A percentile compares a stretch with the other conserved stretches of the same genome.
Conservation (phyloP, 2,329 filamentous ascomycete species). For the Phyllosticta paracitricarpa region DNA sequence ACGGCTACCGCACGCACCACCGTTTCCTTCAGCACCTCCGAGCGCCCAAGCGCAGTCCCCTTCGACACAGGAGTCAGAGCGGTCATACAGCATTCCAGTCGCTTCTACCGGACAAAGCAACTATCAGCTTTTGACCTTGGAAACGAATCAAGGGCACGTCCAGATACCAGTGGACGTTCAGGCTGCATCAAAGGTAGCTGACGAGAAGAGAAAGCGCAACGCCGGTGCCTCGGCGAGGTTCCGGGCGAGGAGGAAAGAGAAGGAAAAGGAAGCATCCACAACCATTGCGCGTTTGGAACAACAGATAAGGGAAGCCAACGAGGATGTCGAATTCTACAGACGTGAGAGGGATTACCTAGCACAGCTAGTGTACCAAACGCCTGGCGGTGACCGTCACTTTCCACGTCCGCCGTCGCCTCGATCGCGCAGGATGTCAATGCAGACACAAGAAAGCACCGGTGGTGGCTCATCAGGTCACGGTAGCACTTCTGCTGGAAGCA, state of each 20-base stretch:
- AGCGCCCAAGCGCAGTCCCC: slow-evolving; percentile 1
- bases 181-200: slow-evolving; percentile 70
- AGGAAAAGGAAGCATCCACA: slow-evolving; percentile 61
- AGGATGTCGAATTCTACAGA: slow-evolving; percentile 64
- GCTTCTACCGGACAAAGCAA: slow-evolving; percentile 37
- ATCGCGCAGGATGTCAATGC: slow-evolving; percentile 21
- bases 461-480: slow-evolving; percentile 4
- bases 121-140: slow-evolving; percentile 45
- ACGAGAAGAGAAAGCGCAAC: slow-evolving; percentile 78
- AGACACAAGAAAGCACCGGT: slow-evolving; percentile 1
- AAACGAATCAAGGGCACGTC: slow-evolving; percentile 41
- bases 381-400: slow-evolving; percentile 39
- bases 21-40: slow-evolving; percentile 12
- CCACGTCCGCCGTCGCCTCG: slow-evolving; percentile 35
- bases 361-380: slow-evolving; percentile 52
- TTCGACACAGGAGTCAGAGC: slow-evolving; percentile 5
- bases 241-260: slow-evolving; percentile 70
- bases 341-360: slow-evolving; percentile 62
- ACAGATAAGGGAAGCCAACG: slow-evolving; percentile 56
- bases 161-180: slow-evolving; percentile 67
- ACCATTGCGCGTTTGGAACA: slow-evolving; percentile 61
- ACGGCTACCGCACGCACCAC: slow-evolving; percentile 16
- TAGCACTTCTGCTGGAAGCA: slow-evolving; percentile 5
- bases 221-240: slow-evolving; percentile 79
- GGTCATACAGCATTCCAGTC: slow-evolving; percentile 30